Base-by-base conservation (phyloP, 148 eudicot species). In the Oxyria digyna region DNA sequence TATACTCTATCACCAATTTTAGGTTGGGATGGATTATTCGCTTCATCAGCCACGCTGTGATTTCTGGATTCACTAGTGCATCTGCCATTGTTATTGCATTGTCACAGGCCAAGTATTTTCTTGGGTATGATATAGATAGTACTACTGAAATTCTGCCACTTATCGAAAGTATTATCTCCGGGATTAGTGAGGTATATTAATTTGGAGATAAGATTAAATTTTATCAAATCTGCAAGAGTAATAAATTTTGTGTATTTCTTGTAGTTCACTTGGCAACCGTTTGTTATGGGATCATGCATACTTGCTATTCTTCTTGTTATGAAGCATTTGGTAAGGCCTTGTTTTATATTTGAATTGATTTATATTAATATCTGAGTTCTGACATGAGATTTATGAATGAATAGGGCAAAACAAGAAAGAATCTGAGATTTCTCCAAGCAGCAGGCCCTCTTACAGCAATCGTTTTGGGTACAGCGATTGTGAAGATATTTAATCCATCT, bases 11-110 rank as follows among this genome's bases (percentile, higher is more conserved):
- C 6, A 12, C 10, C 45, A 4, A 43, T 6, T 27, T 27, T 75
- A 95, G 99, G 85, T 96, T 95, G 63, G 99, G 99, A 71, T 95
- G 99, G 99, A 78, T 91, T 67, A 79, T 95, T 41, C 96, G 99
- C 38, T 95, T 95, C 84, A 95, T 95, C 79, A 95, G 97, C 78
- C 99, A 88, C 74, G 88, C 99, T 67, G 97, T 95, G 73, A 95
- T 95, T 77, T 95, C 99, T 75, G 99, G 99, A 77, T 91, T 95
- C 76, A 95, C 99, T 48, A 91, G 96, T 29, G 90, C 99, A 63
- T 91, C 97, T 68, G 99, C 99, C 67, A 78, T 91, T 79, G 92
- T 87, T 46, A 95, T 59, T 73, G 99, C 83, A 68, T 74, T 95
- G 82, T 91, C 99, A 78, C 99, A 95, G 82, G 88, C 90, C 33